Percentiles rank a stretch among this genome's conserved stretches.
These are phyloP conservation scores for Penicillium glabrum DNA, from an alignment of 2,329 filamentous ascomycete genomes.

Conservation along the genomic window DNA sequence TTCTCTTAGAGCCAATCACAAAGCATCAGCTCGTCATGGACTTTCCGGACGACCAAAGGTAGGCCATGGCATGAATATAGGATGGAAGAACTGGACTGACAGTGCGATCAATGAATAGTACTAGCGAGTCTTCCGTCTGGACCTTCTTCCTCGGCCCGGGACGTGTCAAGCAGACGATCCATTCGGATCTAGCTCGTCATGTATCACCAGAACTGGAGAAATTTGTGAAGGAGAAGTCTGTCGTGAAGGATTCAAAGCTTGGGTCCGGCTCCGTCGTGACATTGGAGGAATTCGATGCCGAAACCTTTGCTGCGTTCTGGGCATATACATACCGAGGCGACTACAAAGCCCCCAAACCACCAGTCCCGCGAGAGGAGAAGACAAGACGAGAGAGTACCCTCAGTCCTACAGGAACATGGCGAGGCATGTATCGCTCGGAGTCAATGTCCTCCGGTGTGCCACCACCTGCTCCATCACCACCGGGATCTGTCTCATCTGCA, in stretches of 20 bases:
- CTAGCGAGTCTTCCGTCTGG: constrained; percentile 40
- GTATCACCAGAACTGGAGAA: constrained; percentile 45
- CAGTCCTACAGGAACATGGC: constrained; percentile 13
- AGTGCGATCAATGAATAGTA: constrained; percentile 28
- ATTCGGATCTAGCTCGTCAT: constrained; percentile 45
- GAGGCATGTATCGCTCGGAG: constrained; percentile 18
- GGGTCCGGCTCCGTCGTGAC: neutral
- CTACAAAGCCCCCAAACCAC: constrained; percentile 39
- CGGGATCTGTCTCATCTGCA: constrained; percentile 7
- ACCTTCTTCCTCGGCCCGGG: constrained; percentile 48
- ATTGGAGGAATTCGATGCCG: constrained; percentile 48
- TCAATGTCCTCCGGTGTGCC: constrained; percentile 28
- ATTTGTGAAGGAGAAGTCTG: neutral
- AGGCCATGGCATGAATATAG: constrained; percentile 8
- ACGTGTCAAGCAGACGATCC: constrained; percentile 48
- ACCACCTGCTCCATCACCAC: constrained; percentile 34
- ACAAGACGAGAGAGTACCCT: constrained; percentile 9
- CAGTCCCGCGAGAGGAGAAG: constrained; percentile 19
- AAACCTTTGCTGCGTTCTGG: constrained; percentile 50
- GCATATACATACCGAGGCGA: constrained; percentile 53
- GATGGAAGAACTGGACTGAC: neutral
- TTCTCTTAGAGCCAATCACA: neutral
- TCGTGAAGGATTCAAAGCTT: neutral
- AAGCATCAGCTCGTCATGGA: constrained; percentile 25
- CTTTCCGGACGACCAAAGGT: constrained; percentile 36